These are phyloP conservation scores for Allomyces macrogynus DNA, from an alignment of 192 early-diverging fungal genomes.

Conservation along the genomic window DNA sequence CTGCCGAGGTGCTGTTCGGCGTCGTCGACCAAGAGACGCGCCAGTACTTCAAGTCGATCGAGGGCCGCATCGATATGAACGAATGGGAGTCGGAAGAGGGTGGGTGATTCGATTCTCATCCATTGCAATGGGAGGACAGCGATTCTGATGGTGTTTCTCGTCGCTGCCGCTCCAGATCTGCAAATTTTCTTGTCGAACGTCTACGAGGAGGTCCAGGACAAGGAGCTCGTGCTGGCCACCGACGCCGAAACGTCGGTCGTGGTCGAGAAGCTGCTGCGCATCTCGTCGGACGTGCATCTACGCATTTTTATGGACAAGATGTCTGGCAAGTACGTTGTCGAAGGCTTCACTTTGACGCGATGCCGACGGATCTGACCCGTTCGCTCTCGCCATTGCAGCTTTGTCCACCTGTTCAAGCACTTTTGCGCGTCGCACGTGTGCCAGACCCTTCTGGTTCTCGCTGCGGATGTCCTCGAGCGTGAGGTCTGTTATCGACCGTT, in stretches of 20 bases:
- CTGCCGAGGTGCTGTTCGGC: neutral
- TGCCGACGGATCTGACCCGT: no score
- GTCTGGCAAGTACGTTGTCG: constrained; percentile 23
- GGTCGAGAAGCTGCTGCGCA: constrained; percentile 53
- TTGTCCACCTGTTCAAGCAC: constrained; percentile 49
- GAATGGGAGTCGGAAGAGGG: neutral
- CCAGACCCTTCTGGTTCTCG: constrained; percentile 56
- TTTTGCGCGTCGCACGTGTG: constrained; percentile 72
- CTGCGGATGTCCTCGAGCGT: constrained; percentile 50
- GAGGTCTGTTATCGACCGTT: constrained; percentile 27
- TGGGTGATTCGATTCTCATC: neutral
- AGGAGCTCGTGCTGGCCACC: constrained; percentile 50
- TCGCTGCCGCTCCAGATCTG: constrained; percentile 17
- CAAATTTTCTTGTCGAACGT: constrained; percentile 56
- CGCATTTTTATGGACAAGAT: constrained; percentile 42
- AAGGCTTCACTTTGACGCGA: neutral
- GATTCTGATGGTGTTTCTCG: neutral
- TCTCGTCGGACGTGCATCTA: constrained; percentile 54
- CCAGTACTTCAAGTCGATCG: neutral
- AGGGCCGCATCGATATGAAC: neutral
- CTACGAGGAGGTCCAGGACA: constrained; percentile 49
- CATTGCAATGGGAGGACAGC: neutral
- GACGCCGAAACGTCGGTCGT: constrained; percentile 56
- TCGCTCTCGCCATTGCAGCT: constrained; percentile 6
- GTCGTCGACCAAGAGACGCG: neutral